Evolutionary conservation across 768 basidiomycete species (phyloP).

Genomic region (Suillus weaverae): DNA sequence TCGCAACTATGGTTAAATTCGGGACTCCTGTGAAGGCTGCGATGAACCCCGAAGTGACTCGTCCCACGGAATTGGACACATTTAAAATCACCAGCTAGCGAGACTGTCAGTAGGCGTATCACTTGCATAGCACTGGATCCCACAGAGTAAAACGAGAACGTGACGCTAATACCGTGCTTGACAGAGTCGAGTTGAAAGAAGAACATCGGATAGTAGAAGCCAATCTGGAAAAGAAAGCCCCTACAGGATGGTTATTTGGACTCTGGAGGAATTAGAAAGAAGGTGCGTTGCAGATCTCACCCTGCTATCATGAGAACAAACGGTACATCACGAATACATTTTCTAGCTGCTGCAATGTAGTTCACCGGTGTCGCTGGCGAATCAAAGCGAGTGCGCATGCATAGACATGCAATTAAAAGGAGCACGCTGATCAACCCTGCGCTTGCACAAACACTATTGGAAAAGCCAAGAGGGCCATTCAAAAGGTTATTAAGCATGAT

Average conservation of each 20-base stretch:
- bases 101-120: not conserved
- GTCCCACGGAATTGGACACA: conserved; percentile 49
- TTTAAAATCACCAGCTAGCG: conserved; percentile 54
- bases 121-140: not conserved
- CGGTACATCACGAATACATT: conserved; percentile 16
- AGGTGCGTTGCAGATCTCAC: conserved; percentile 14
- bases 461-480: conserved; percentile 33
- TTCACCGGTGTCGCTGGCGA: conserved; percentile 21
- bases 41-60: conserved; percentile 46
- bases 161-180: conserved; percentile 42
- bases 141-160: conserved; percentile 60
- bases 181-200: conserved; percentile 57
- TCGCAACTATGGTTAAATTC: conserved; percentile 40
- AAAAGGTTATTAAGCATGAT: conserved; percentile 33
- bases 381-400: conserved; percentile 42
- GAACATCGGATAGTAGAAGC: conserved; percentile 53
- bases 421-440: conserved; percentile 42
- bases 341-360: conserved; percentile 19
- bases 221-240: conserved; percentile 30
- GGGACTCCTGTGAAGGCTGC: conserved; percentile 45
- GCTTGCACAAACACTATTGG: conserved; percentile 50
- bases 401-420: conserved; percentile 33
- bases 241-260: conserved; percentile 8
- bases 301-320: conserved; percentile 21
- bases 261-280: not conserved